Percentiles rank a stretch among this genome's conserved stretches.
These are phyloP conservation scores for Boletales sp. DNA, from an alignment of 768 basidiomycete genomes.

Conservation along the genomic window DNA sequence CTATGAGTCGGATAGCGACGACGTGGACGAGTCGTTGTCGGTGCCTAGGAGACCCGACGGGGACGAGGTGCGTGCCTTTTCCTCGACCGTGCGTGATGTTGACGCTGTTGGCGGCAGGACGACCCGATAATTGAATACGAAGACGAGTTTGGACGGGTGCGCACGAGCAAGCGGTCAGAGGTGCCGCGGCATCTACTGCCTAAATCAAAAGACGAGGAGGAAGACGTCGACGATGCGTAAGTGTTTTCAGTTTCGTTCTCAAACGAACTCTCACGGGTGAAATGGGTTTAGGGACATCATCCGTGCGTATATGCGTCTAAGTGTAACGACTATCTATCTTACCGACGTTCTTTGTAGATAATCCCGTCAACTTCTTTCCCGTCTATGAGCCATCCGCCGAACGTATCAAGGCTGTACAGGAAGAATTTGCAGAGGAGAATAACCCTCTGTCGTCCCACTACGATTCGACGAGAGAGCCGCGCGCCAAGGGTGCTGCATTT, in stretches of 20 bases:
- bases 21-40: constrained; percentile 72
- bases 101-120: constrained; percentile 37
- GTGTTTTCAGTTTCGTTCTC: constrained; percentile 17
- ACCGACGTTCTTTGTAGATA: constrained; percentile 43
- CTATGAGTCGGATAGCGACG: constrained; percentile 70
- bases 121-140: constrained; percentile 84
- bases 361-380: constrained; percentile 84
- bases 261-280: neutral
- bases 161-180: constrained; percentile 68
- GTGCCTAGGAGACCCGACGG: constrained; percentile 44
- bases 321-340: neutral
- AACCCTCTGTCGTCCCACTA: constrained; percentile 77
- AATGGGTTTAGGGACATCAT: constrained; percentile 51
- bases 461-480: constrained; percentile 77
- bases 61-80: constrained; percentile 34
- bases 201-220: constrained; percentile 40
- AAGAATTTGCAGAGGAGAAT: constrained; percentile 60
- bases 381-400: constrained; percentile 84
- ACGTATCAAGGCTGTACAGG: constrained; percentile 69
- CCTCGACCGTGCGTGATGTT: no score
- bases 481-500: constrained; percentile 86
- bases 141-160: constrained; percentile 81
- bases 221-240: constrained; percentile 51
- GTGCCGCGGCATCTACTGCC: constrained; percentile 65
- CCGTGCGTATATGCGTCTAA: constrained; percentile 32